These are phyloP conservation scores for Anisodus acutangulus DNA, from an alignment of 257 asterid genomes.

Conservation along the genomic window DNA sequence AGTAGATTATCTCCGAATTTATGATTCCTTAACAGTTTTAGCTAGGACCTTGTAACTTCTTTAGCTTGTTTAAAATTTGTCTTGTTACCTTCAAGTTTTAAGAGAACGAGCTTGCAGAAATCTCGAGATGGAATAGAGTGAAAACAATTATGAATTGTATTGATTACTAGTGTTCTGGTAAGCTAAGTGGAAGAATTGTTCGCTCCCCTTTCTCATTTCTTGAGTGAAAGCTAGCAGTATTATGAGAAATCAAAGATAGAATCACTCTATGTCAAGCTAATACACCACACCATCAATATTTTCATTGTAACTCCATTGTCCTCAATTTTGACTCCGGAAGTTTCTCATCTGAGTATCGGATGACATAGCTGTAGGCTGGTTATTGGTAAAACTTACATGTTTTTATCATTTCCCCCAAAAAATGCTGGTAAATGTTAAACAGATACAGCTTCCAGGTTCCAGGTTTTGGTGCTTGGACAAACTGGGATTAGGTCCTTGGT, in stretches of 20 bases:
- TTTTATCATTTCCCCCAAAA: background rate
- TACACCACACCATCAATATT: background rate
- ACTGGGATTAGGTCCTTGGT: background rate
- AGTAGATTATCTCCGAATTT: background rate
- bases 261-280: background rate
- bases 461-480: background rate
- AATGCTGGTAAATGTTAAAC: background rate
- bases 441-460: background rate
- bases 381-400: background rate
- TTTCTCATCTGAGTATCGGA: background rate
- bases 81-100: slow-evolving; percentile 10
- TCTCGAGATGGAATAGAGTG: background rate
- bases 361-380: slow-evolving; percentile 1
- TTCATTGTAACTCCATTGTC: background rate
- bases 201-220: background rate
- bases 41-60: background rate
- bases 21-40: background rate
- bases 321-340: background rate
- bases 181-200: background rate
- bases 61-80: background rate
- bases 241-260: background rate
- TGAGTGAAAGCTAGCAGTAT: background rate
- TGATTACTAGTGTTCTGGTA: background rate
- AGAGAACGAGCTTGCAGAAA: slow-evolving; percentile 14
- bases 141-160: background rate